Evolutionary conservation across 164 flowering plant species (phyloP).

Genomic region (Taxillus chinensis): DNA sequence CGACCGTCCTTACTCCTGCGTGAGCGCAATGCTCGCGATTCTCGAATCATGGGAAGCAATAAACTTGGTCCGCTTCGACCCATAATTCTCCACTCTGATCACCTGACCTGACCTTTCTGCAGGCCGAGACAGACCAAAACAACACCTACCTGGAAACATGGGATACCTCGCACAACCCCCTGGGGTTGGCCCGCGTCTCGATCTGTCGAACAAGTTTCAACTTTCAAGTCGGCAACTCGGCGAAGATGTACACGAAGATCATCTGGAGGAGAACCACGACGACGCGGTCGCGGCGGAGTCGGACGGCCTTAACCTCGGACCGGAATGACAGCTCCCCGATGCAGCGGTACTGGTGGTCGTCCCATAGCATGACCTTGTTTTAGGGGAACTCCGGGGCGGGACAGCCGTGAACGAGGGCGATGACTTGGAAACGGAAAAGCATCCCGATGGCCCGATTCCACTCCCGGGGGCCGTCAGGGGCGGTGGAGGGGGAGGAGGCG

Average conservation of each 20-base stretch:
- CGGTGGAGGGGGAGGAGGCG: slow-evolving; percentile 11
- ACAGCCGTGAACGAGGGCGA: slow-evolving; percentile 64
- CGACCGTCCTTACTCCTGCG: slow-evolving; percentile 63
- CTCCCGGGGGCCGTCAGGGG: slow-evolving; percentile 12
- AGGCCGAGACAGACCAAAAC: slow-evolving; percentile 63
- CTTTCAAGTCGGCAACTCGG: no score
- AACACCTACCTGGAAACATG: slow-evolving; percentile 29
- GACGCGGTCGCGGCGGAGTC: slow-evolving; percentile 57
- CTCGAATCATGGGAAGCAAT: slow-evolving; percentile 70
- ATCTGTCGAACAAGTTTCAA: slow-evolving; percentile 62
- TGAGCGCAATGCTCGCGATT: slow-evolving; percentile 48
- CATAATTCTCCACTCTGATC: slow-evolving; percentile 76
- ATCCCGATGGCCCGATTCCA: slow-evolving; percentile 52
- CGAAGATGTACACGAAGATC: slow-evolving; percentile 58
- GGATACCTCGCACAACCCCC: slow-evolving; percentile 67
- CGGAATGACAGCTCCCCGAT: slow-evolving; percentile 72
- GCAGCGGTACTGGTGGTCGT: slow-evolving; percentile 48
- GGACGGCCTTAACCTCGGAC: slow-evolving; percentile 54
- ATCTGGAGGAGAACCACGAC: slow-evolving; percentile 55
- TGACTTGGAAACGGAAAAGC: slow-evolving; percentile 62
- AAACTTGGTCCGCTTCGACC: slow-evolving; percentile 49
- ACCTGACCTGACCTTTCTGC: slow-evolving; percentile 76
- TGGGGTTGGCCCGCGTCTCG: slow-evolving; percentile 65
- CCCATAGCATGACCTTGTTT: slow-evolving; percentile 67
- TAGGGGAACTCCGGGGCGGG: slow-evolving; percentile 44